Conservation (phyloP, 257 asterid species). For the Petunia axillaris region DNA sequence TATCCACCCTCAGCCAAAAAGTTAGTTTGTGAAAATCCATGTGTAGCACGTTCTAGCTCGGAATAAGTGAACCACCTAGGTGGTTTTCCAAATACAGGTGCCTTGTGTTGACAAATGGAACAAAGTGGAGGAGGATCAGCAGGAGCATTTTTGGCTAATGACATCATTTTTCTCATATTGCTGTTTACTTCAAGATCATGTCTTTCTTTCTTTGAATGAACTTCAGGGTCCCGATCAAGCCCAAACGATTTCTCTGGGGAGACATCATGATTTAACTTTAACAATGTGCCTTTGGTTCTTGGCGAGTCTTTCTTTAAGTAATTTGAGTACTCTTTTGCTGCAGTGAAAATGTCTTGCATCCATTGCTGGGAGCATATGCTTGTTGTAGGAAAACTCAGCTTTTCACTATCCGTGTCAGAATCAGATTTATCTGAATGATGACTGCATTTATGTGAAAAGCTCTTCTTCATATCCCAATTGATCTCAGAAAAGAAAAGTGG, state of each 20-base stretch:
- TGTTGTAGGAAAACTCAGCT: constrained; percentile 54
- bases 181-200: constrained; percentile 32
- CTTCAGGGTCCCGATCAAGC: constrained; percentile 31
- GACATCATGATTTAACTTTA: constrained; percentile 37
- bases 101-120: constrained; percentile 70
- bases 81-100: constrained; percentile 76
- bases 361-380: constrained; percentile 57
- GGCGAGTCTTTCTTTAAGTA: constrained; percentile 37
- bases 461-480: constrained; percentile 52
- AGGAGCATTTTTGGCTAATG: constrained; percentile 48
- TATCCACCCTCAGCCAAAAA: constrained; percentile 95
- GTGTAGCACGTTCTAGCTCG: constrained; percentile 77
- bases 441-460: constrained; percentile 28
- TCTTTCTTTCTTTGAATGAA: constrained; percentile 26
- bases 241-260: constrained; percentile 27
- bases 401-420: constrained; percentile 63
- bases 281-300: constrained; percentile 35
- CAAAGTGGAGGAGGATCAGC: constrained; percentile 87
- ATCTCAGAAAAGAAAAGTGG: constrained; percentile 51
- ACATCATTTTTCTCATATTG: constrained; percentile 63
- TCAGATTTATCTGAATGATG: constrained; percentile 47
- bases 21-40: constrained; percentile 66
- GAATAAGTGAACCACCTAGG: constrained; percentile 68
- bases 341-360: constrained; percentile 55
- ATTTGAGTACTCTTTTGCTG: constrained; percentile 52